Evolutionary conservation across 345 rosid genomes (phyloP).

Genomic region (Acer negundo): DNA sequence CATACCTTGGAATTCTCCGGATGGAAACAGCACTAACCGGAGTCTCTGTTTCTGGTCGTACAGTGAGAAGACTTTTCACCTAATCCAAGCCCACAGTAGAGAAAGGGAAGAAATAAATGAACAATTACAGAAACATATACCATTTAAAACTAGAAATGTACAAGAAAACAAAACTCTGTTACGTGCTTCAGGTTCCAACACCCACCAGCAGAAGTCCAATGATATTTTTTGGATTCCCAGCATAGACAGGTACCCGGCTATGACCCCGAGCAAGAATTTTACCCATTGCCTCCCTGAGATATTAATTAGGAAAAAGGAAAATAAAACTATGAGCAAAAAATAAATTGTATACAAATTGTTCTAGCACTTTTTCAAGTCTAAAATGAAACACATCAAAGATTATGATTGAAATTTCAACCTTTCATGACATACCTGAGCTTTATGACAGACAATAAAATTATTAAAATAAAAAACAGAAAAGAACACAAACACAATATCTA

Average conservation of each 20-base stretch:
- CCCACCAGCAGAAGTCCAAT: constrained; percentile 93
- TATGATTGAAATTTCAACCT: constrained; percentile 10
- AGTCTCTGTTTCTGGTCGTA: constrained; percentile 95
- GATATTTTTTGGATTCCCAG: constrained; percentile 80
- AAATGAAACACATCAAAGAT: background rate
- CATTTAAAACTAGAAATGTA: background rate
- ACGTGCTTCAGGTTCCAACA: constrained; percentile 19
- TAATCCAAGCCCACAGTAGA: constrained; percentile 26
- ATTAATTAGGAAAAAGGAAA: constrained; percentile 13
- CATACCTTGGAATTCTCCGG: constrained; percentile 88
- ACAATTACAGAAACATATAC: constrained; percentile 3
- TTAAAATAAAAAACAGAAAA: background rate
- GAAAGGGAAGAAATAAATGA: background rate
- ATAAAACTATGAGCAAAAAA: background rate
- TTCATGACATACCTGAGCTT: background rate
- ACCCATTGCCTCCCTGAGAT: constrained; percentile 88
- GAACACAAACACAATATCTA: background rate
- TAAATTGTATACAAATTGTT: background rate
- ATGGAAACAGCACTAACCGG: constrained; percentile 88
- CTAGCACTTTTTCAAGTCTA: background rate
- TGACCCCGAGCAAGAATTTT: constrained; percentile 94
- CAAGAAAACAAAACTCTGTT: background rate
- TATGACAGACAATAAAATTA: background rate
- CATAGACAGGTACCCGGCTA: constrained; percentile 92
- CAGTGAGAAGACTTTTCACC: constrained; percentile 97